These are phyloP conservation scores for Sporothrix brunneoviolacea DNA, from an alignment of 2,329 filamentous ascomycete species.

Conservation along the genomic window DNA sequence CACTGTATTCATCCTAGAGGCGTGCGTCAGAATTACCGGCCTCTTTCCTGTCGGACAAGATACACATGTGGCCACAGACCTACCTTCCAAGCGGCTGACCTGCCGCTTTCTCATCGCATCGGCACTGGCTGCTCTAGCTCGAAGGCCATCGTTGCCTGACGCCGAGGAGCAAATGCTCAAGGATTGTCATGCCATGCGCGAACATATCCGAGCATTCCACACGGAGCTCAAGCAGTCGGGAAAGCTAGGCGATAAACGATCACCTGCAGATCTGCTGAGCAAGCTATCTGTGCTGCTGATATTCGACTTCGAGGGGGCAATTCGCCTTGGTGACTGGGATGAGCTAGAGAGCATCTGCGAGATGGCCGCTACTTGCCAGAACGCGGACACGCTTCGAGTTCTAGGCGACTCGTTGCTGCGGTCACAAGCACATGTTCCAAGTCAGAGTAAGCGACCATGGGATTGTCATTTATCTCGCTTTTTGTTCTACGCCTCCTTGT, in stretches of 20 bases:
- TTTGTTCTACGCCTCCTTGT: too few species aligned
- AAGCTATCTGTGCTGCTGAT: slow-evolving; percentile 64
- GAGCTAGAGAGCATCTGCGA: slow-evolving; percentile 55
- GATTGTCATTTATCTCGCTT: not conserved
- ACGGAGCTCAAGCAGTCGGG: slow-evolving; percentile 33
- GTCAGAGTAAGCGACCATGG: slow-evolving; percentile 1
- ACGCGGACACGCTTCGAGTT: slow-evolving; percentile 46
- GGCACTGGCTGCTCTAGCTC: slow-evolving; percentile 44
- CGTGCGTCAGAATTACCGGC: slow-evolving; percentile 46
- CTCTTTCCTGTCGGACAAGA: slow-evolving; percentile 44
- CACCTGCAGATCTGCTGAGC: slow-evolving; percentile 45
- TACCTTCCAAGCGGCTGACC: slow-evolving; percentile 55
- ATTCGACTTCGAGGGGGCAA: slow-evolving; percentile 72
- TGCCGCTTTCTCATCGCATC: slow-evolving; percentile 63
- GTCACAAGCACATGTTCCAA: slow-evolving; percentile 33
- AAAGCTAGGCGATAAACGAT: slow-evolving; percentile 34
- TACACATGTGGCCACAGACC: slow-evolving; percentile 30
- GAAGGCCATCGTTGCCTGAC: slow-evolving; percentile 36
- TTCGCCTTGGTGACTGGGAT: slow-evolving; percentile 62
- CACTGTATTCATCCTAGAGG: slow-evolving; percentile 49
- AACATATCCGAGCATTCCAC: slow-evolving; percentile 56
- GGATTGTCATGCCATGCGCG: slow-evolving; percentile 55
- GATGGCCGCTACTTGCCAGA: slow-evolving; percentile 38
- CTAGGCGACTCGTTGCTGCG: slow-evolving; percentile 61
- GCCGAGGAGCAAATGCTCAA: slow-evolving; percentile 44